Evolutionary conservation across 1,284 basidiomycete genomes (phyloP), one percentile per base, ranked within the genome.

Genomic region (Porogramme epimiltina): DNA sequence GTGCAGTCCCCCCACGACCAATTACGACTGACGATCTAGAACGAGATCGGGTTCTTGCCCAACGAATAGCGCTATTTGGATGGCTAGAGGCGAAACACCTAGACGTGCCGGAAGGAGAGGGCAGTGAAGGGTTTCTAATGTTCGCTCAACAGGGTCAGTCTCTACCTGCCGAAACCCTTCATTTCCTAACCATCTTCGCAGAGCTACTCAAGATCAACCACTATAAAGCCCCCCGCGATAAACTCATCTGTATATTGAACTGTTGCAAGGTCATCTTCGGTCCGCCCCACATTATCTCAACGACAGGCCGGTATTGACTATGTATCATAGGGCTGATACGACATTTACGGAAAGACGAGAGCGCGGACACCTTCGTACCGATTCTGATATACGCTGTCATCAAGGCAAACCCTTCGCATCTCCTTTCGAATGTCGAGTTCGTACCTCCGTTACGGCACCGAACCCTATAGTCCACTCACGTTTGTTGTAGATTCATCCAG

Each of bases 251-350:
- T 73, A 91, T 99, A 42, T 76, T 99, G 43, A 99, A 99, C 67
- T 93, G 87, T 73, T 99, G 95, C 85, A 99, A 99, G 77, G 95
- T 99, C 72, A 98, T 99, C 66, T 99, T 98, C 69, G 96, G 96
- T 93, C 62, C 58, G 86, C 67, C 53, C 18, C 51, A 40, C 53
- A 31, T 55, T 37, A 39, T 54, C 40, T 55, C 34, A 6, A 8
- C 8, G 8, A 31, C 28, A 31, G 16, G 16, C n/a, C n/a, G n/a
- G n/a, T 37, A n/a, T n/a, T 37, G n/a, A 43, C 11, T 2, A 10
- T 18, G 33, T 18, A 22, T 44, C 51, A 16, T 62, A 95, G 92
- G 93, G 45, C 74, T 98, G 44, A 93, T 98, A 55, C 85, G 95
- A 58, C 95, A 98, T 74, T 71, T 95, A 65, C 77, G 79, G 66